These are phyloP conservation scores for Eucalyptus brandiana DNA, from an alignment of 345 rosid genomes.

Conservation along the genomic window DNA sequence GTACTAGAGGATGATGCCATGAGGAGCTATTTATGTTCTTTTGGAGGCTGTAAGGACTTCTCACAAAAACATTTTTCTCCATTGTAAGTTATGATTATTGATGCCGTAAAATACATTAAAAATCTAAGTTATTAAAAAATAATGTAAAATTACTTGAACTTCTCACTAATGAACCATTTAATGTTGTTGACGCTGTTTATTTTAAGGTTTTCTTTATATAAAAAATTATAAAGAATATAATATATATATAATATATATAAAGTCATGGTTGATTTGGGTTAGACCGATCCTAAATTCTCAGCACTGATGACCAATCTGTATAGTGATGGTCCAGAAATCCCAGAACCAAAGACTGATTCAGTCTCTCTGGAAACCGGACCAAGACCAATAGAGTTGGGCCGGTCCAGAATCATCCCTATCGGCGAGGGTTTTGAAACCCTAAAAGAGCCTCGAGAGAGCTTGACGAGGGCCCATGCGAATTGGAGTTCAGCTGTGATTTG, in stretches of 20 bases:
- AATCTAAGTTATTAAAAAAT: too few species aligned
- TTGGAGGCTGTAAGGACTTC: too few species aligned
- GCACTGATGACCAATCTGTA: fast-evolving
- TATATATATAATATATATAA: too few species aligned
- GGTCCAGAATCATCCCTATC: fast-evolving
- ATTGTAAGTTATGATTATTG: too few species aligned
- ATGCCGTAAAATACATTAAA: fast-evolving
- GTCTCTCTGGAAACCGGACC: fast-evolving
- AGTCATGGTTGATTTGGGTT: fast-evolving
- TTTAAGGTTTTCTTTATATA: too few species aligned
- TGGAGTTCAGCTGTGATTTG: not conserved
- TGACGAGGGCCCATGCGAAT: not conserved
- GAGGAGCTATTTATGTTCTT: fast-evolving
- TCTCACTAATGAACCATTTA: too few species aligned
- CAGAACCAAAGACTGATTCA: fast-evolving
- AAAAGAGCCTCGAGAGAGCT: not conserved
- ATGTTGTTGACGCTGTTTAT: fast-evolving
- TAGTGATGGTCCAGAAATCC: fast-evolving
- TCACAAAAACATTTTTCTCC: too few species aligned
- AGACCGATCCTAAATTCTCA: fast-evolving
- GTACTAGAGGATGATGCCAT: fast-evolving
- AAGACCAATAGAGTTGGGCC: fast-evolving
- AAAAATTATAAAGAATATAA: too few species aligned
- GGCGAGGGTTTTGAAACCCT: not conserved
- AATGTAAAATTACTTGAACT: too few species aligned